phyloP scores from a whole-genome alignment of 169 alveolate genomes.

The Cystoisospora suis region DNA sequence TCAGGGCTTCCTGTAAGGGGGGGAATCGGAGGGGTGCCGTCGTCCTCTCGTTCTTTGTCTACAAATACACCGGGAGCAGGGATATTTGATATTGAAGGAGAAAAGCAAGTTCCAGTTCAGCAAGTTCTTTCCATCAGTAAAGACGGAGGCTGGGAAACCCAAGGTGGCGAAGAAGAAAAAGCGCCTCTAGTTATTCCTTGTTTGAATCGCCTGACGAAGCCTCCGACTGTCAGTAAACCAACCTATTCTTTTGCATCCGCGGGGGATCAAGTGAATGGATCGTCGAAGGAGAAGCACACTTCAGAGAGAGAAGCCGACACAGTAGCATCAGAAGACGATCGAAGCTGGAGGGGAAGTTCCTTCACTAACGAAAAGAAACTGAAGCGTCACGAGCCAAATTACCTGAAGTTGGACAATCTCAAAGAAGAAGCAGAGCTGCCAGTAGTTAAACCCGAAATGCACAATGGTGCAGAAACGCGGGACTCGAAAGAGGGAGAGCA shows the following conservation, averaged over 20 bases:
- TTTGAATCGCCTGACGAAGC: neutral
- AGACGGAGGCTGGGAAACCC: conserved; percentile 1
- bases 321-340: neutral
- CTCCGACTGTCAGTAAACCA: neutral
- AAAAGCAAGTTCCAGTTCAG: neutral
- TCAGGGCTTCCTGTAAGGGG: neutral
- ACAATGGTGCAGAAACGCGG: neutral
- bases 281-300: neutral
- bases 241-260: neutral
- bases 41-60: neutral
- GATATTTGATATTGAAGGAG: neutral
- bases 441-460: neutral
- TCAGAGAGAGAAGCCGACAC: neutral
- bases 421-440: neutral
- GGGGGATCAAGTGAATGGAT: neutral
- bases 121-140: conserved; percentile 14
- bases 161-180: neutral
- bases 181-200: conserved; percentile 25
- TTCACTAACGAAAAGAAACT: neutral
- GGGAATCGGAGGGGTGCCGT: neutral
- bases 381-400: conserved; percentile 16
- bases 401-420: neutral
- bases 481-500: neutral
- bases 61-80: neutral
- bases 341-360: neutral